These are phyloP conservation scores for Guyanaporus albipodus DNA, from an alignment of 768 basidiomycete genomes.

Conservation along the genomic window DNA sequence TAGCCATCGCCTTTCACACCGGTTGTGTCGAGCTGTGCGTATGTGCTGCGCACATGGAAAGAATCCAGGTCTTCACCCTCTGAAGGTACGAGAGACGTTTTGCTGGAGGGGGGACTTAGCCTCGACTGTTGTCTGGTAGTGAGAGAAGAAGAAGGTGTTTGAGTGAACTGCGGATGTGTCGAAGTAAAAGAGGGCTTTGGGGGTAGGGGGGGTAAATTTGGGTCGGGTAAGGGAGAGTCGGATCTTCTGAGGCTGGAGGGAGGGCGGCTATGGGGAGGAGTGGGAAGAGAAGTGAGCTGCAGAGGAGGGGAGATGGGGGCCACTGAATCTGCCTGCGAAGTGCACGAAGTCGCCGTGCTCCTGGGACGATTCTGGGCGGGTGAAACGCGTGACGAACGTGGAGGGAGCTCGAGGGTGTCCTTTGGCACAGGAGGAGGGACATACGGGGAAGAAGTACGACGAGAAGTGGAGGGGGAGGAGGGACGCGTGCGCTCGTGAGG, in stretches of 20 bases:
- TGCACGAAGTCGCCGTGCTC: constrained; percentile 29
- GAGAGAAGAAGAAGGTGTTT: constrained; percentile 32
- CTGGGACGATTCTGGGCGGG: constrained; percentile 12
- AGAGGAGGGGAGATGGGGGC: constrained; percentile 13
- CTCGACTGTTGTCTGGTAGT: constrained; percentile 27
- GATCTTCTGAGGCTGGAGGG: constrained; percentile 21
- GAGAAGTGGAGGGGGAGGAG: constrained; percentile 26
- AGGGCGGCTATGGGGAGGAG: constrained; percentile 29
- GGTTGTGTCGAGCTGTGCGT: constrained; percentile 81
- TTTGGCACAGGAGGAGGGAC: constrained; percentile 10
- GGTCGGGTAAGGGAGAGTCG: constrained; percentile 26
- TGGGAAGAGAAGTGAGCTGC: constrained; percentile 20
- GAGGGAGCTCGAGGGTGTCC: constrained; percentile 21
- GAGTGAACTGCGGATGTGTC: constrained; percentile 32
- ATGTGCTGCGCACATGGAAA: constrained; percentile 80
- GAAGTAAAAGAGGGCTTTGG: constrained; percentile 19
- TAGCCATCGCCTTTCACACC: constrained; percentile 96
- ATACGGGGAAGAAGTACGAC: constrained; percentile 22
- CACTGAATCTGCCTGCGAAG: constrained; percentile 22
- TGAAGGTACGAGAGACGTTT: constrained; percentile 62
- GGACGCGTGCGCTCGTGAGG: constrained; percentile 19
- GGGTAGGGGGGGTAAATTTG: constrained; percentile 14
- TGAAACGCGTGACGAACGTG: constrained; percentile 27
- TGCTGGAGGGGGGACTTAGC: constrained; percentile 42
- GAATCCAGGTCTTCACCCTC: constrained; percentile 80